These are phyloP conservation scores for Pistacia atlantica DNA, from an alignment of 345 rosid species.

Conservation along the genomic window DNA sequence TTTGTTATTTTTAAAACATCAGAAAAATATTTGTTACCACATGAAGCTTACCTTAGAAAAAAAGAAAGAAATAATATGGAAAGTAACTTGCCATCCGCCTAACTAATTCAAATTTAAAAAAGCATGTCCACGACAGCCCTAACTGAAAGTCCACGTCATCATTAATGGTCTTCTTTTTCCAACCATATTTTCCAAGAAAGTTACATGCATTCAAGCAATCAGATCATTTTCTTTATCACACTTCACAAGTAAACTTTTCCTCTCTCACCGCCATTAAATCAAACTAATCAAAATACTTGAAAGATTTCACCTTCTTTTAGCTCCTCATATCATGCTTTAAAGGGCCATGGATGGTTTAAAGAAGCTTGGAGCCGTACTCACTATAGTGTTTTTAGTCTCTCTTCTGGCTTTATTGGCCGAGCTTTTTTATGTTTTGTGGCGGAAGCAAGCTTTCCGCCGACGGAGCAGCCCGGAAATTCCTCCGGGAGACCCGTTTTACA, in stretches of 20 bases:
- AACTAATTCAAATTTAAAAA: no score
- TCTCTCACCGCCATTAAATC: background rate
- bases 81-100: no score
- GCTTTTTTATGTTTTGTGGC: conserved; percentile 55
- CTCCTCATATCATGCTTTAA: background rate
- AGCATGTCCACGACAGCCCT: background rate
- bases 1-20: no score
- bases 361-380: conserved; percentile 43
- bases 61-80: no score
- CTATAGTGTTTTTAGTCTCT: conserved; percentile 42
- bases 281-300: no score
- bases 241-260: conserved; percentile 7
- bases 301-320: no score
- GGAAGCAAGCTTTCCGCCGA: conserved; percentile 41
- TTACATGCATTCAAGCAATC: background rate
- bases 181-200: conserved; percentile 17
- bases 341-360: conserved; percentile 40
- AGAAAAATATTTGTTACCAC: no score
- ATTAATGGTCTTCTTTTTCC: background rate
- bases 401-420: conserved; percentile 40
- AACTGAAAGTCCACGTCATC: conserved; percentile 21
- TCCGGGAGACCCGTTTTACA: conserved; percentile 19
- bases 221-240: background rate
- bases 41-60: no score
- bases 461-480: conserved; percentile 30